Evolutionary conservation across 148 eudicot species (phyloP).

Genomic region (Diospyros kaki): DNA sequence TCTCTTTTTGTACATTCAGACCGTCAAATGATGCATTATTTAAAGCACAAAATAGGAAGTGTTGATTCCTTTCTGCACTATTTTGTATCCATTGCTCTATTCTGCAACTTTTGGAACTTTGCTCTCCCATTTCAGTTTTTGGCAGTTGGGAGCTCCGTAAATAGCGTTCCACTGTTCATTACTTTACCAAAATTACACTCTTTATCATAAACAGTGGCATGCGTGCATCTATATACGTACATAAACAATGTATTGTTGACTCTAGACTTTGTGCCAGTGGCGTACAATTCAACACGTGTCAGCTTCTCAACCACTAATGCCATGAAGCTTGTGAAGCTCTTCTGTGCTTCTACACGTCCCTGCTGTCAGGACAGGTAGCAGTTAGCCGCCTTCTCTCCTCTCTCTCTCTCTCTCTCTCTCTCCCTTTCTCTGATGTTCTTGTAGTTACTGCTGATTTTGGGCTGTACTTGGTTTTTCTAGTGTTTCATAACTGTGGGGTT

Average conservation of each 20-base stretch:
- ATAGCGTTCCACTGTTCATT: too few species aligned
- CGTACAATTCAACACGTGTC: not conserved
- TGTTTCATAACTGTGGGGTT: not conserved
- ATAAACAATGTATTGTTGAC: not conserved
- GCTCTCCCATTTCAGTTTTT: too few species aligned
- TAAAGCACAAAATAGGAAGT: too few species aligned
- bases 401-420: not conserved
- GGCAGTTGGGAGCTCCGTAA: too few species aligned
- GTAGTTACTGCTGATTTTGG: not conserved
- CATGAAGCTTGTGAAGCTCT: not conserved
- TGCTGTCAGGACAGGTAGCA: not conserved
- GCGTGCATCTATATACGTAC: too few species aligned
- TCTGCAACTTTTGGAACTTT: too few species aligned
- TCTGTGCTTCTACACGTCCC: slow-evolving; percentile 1
- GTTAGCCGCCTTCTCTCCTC: not conserved
- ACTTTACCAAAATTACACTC: not conserved
- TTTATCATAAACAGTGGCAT: not conserved
- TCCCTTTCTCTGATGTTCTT: too few species aligned
- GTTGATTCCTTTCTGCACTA: too few species aligned
- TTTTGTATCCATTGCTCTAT: too few species aligned
- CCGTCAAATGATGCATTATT: too few species aligned
- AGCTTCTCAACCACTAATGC: not conserved
- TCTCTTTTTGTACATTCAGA: too few species aligned
- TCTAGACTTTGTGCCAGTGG: not conserved
- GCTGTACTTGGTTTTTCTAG: not conserved